Evolutionary conservation across 441 rosid genomes (phyloP), one percentile per base, ranked within the genome.

Genomic region (Manihot esculenta): DNA sequence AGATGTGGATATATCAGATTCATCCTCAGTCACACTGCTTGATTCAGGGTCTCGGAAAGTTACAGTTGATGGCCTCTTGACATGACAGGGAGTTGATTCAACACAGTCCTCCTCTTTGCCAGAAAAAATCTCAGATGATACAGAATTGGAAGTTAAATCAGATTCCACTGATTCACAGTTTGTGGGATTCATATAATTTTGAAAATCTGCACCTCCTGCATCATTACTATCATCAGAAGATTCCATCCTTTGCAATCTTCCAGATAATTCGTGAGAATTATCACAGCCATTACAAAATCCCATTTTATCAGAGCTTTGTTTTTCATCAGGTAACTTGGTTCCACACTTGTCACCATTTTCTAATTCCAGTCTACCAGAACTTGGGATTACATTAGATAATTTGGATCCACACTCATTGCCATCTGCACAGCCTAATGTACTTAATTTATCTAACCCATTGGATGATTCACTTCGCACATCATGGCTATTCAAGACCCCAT

Each of bases 31-130:
- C 24, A 45, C 62, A 64, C 81, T 67, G 4, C 47, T 76, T 20
- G 84, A 66, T 68, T 81, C 84, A 5, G 90, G 90, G 45, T 76
- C 91, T 68, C 44, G 72, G 79, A 94, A 94, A 74, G 84, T 89
- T 70, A 90, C 97, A 64, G 24, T 33, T 41, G 95, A 83, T 12
- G 81, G 80, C 66, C 72, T 85, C 72, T 66, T 81, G 49, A 63
- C 79, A 77, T 90, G 93, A 54, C 44, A 45, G 30, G 73, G 83
- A 72, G 72, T 66, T 51, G 20, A 80, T 69, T 61, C 72, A 15
- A 69, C 79, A 49, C 26, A 67, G 68, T 81, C 80, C 33, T 85
- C 88, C 74, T 78, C 86, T 59, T 76, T 14, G 53, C 72, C 69
- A 41, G 82, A 82, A 68, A 80, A 84, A 17, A 73, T 78, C 63